Percentiles rank a stretch among this genome's conserved stretches.
phyloP scores from a whole-genome alignment of 2,329 filamentous ascomycete genomes.

The Biscogniauxia marginata region DNA sequence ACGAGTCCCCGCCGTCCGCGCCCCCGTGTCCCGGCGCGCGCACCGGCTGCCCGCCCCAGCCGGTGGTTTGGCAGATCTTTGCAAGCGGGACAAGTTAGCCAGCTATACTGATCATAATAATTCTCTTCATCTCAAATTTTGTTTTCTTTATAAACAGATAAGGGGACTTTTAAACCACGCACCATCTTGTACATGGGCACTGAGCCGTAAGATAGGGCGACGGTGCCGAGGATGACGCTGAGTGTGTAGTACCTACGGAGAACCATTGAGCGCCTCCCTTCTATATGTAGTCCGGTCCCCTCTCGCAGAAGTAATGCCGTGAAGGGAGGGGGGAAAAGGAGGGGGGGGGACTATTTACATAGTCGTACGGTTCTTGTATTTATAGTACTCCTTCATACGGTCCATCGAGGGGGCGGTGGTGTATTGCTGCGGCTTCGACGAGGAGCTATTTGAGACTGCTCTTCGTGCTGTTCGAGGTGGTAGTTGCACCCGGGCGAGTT shows the following conservation, averaged over 20 bases:
- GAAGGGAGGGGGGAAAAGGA: too few species aligned
- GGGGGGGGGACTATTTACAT: conserved; percentile 45
- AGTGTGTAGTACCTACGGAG: conserved; percentile 66
- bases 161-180: conserved; percentile 14
- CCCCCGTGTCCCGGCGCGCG: conserved; percentile 69
- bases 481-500: conserved; percentile 19
- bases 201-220: conserved; percentile 77
- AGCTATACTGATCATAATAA: conserved; percentile 4
- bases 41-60: conserved; percentile 91
- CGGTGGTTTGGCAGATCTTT: conserved; percentile 79
- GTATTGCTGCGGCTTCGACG: conserved; percentile 27
- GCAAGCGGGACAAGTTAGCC: not conserved
- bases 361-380: conserved; percentile 65
- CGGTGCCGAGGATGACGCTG: conserved; percentile 75
- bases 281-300: too few species aligned
- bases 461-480: conserved; percentile 18
- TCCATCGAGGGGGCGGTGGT: conserved; percentile 54
- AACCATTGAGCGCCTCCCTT: conserved; percentile 18
- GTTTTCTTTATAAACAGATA: not conserved
- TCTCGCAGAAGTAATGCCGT: too few species aligned
- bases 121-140: not conserved
- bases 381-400: conserved; percentile 62
- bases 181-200: conserved; percentile 89
- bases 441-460: conserved; percentile 25
- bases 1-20: conserved; percentile 41